Percentiles rank a stretch among this genome's conserved stretches.
phyloP scores from a whole-genome alignment of 2,329 filamentous ascomycete species.

The Cucurbitaria berberidis region DNA sequence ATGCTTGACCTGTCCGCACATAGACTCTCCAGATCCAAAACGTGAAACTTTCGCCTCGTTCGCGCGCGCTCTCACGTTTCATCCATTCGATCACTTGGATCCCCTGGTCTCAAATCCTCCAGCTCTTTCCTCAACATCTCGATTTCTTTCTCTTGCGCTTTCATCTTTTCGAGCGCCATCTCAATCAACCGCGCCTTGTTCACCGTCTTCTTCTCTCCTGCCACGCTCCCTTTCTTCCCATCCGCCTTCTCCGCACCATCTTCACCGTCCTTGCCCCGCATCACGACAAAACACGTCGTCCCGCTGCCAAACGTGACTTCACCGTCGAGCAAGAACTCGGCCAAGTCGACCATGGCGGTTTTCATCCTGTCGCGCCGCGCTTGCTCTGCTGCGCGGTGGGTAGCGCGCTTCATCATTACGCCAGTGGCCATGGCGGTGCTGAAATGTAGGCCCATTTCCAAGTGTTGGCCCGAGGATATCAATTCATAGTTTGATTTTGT shows the following conservation, averaged over 20 bases:
- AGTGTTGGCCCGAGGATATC: constrained; percentile 36
- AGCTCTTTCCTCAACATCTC: constrained; percentile 33
- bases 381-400: constrained; percentile 40
- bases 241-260: constrained; percentile 6
- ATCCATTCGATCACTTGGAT: constrained; percentile 32
- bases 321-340: constrained; percentile 37
- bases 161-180: constrained; percentile 42
- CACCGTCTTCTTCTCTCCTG: constrained; percentile 35
- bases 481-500: constrained; percentile 41
- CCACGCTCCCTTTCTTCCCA: constrained; percentile 10
- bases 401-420: constrained; percentile 43
- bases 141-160: constrained; percentile 37
- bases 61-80: constrained; percentile 11
- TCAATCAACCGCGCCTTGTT: constrained; percentile 41
- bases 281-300: constrained; percentile 40
- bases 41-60: background rate
- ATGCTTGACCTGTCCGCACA: no score
- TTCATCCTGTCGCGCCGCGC: constrained; percentile 42
- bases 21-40: background rate
- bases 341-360: constrained; percentile 38
- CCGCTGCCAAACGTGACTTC: constrained; percentile 41
- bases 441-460: constrained; percentile 42
- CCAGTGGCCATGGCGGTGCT: constrained; percentile 42
- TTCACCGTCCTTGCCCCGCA: constrained; percentile 23
- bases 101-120: constrained; percentile 24